Base-by-base conservation (phyloP, 495 filamentous ascomycete species). In the Aspergillus diversus region DNA sequence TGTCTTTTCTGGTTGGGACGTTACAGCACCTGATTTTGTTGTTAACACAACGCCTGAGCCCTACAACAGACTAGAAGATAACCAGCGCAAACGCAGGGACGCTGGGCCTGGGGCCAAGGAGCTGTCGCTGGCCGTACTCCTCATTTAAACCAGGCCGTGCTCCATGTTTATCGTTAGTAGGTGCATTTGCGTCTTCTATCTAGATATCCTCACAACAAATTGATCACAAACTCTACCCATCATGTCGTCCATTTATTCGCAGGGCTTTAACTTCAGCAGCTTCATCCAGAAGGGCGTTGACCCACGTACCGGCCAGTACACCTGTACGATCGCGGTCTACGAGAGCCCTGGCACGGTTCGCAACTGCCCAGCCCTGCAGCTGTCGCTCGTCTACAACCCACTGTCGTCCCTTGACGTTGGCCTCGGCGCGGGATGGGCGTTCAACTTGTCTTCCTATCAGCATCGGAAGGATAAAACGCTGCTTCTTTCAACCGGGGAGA, bases 221-320 rank as follows among this genome's bases (percentile, higher is more conserved):
- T n/a, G n/a, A n/a, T n/a, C n/a, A n/a, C n/a, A n/a, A n/a, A n/a
- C n/a, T n/a, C n/a, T n/a, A n/a, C n/a, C n/a, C n/a, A n/a, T n/a
- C n/a, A n/a, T n/a, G n/a, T n/a, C n/a, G n/a, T n/a, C 34, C 32
- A 1, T 63, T 16, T 63, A 63, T 15, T 57, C 55, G 12, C 61
- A 63, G 33, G 61, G n/a, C 33, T 58, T 49, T 33, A 63, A 58
- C 11, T 63, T 63, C 17, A 32, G n/a, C 1, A 43, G 16, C 33
- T 57, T 43, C 55, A 3, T 63, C 17, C 15, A 58, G 54, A 63
- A 58, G 43, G 54, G 54, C 11, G 61, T 63, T 33, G 61, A 63
- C n/a, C 61, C 61, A 16, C 61, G 61, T 46, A 63, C 61, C 5
- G 61, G 61, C 6, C 61, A 63, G 34, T 58, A 63, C 17, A 57